These are phyloP conservation scores for Pascua sp. DNA, from an alignment of 1,284 basidiomycete species.

Conservation along the genomic window DNA sequence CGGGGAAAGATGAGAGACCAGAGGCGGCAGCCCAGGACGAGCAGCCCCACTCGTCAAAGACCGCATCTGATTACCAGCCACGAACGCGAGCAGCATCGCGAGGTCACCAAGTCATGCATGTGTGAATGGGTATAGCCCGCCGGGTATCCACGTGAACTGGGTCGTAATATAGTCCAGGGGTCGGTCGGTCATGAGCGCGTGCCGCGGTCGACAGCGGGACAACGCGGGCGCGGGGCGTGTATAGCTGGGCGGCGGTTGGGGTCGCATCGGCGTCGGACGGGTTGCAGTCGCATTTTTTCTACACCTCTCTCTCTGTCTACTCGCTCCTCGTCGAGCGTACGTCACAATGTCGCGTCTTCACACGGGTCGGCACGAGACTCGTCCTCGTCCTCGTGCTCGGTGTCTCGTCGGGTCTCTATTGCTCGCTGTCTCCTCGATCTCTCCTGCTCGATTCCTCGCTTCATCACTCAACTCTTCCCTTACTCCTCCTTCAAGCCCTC, in stretches of 20 bases:
- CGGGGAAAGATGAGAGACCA: too few species aligned
- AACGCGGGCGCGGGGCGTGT: neutral
- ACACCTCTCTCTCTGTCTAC: neutral
- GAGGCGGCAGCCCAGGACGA: too few species aligned
- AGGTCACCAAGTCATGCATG: constrained; percentile 2
- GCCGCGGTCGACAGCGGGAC: neutral
- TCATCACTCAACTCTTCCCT: neutral
- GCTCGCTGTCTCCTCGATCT: too few species aligned
- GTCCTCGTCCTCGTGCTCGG: too few species aligned
- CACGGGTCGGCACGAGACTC: neutral
- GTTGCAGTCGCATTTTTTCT: neutral
- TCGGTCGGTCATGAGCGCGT: too few species aligned
- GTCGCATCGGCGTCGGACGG: neutral
- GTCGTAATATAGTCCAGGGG: too few species aligned
- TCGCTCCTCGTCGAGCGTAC: neutral
- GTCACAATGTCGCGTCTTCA: neutral
- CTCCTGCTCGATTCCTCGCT: neutral
- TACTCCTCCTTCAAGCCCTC: constrained; percentile 34
- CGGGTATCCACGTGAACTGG: too few species aligned
- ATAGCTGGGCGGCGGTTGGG: neutral
- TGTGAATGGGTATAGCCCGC: neutral
- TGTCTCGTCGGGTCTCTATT: too few species aligned
- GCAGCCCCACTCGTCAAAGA: too few species aligned
- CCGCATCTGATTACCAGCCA: too few species aligned
- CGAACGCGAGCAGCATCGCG: too few species aligned